phyloP scores from a whole-genome alignment of 2,329 filamentous ascomycete genomes.

The Fusarium concolor region DNA sequence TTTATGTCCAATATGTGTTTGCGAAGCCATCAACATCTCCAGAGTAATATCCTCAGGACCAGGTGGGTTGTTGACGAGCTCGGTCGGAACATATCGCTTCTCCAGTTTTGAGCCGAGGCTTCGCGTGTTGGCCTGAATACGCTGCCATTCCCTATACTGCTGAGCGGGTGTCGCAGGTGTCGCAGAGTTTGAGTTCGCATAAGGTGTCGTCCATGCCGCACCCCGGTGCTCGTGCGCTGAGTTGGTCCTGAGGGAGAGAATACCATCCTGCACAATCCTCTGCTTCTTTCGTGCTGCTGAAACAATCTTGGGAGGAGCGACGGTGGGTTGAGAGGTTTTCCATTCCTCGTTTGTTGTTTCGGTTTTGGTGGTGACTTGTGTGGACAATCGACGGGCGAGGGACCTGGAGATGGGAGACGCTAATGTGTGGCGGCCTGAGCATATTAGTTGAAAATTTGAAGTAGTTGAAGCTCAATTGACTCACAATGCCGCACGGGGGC shows the following conservation, averaged over 20 bases:
- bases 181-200: constrained; percentile 50
- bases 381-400: constrained; percentile 51
- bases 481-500: constrained; percentile 66
- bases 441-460: constrained; percentile 22
- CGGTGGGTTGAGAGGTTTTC: constrained; percentile 38
- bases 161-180: constrained; percentile 53
- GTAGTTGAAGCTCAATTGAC: constrained; percentile 39
- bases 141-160: constrained; percentile 55
- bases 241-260: constrained; percentile 52
- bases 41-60: constrained; percentile 84
- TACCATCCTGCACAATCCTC: constrained; percentile 49
- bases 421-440: constrained; percentile 65
- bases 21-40: constrained; percentile 88
- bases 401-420: constrained; percentile 56
- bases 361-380: constrained; percentile 34
- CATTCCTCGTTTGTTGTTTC: constrained; percentile 36
- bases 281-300: constrained; percentile 50
- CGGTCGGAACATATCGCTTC: constrained; percentile 72
- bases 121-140: constrained; percentile 57
- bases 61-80: constrained; percentile 78
- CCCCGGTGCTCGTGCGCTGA: constrained; percentile 51
- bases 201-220: constrained; percentile 50
- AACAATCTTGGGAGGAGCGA: constrained; percentile 40
- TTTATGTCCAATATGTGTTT: constrained; percentile 90
- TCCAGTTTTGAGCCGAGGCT: constrained; percentile 62